Evolutionary conservation across 257 asterid genomes (phyloP).

Genomic region (Parsonsia alboflavescens): DNA sequence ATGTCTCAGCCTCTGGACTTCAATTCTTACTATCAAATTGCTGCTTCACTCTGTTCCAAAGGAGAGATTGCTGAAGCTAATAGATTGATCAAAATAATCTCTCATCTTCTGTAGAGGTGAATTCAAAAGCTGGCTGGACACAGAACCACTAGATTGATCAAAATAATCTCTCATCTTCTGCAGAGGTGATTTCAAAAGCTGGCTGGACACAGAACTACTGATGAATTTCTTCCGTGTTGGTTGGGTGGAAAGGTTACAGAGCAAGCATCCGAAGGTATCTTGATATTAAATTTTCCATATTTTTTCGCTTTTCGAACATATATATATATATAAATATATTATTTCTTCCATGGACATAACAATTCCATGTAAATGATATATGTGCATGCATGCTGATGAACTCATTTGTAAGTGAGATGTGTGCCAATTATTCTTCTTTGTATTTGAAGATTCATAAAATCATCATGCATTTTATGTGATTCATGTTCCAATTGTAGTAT

Average conservation of each 20-base stretch:
- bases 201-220: not conserved
- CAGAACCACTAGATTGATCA: slow-evolving; percentile 29
- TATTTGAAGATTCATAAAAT: not conserved
- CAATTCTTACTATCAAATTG: slow-evolving; percentile 45
- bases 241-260: not conserved
- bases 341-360: not conserved
- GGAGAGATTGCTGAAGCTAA: slow-evolving; percentile 69
- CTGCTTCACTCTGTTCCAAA: slow-evolving; percentile 57
- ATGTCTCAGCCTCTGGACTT: slow-evolving; percentile 39
- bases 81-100: slow-evolving; percentile 43
- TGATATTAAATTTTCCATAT: slow-evolving; percentile 1
- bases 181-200: slow-evolving; percentile 21
- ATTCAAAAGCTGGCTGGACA: not conserved
- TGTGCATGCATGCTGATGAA: not conserved
- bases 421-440: not conserved
- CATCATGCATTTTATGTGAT: not conserved
- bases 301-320: too few species aligned
- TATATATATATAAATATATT: too few species aligned
- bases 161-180: slow-evolving; percentile 33
- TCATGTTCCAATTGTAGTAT: not conserved
- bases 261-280: not conserved
- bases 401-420: not conserved
- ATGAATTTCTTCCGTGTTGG: slow-evolving; percentile 1
- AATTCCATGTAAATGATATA: not conserved
- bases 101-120: slow-evolving; percentile 29